These are phyloP conservation scores for Colletotrichum horii DNA, from an alignment of 2,329 filamentous ascomycete species.

Conservation along the genomic window DNA sequence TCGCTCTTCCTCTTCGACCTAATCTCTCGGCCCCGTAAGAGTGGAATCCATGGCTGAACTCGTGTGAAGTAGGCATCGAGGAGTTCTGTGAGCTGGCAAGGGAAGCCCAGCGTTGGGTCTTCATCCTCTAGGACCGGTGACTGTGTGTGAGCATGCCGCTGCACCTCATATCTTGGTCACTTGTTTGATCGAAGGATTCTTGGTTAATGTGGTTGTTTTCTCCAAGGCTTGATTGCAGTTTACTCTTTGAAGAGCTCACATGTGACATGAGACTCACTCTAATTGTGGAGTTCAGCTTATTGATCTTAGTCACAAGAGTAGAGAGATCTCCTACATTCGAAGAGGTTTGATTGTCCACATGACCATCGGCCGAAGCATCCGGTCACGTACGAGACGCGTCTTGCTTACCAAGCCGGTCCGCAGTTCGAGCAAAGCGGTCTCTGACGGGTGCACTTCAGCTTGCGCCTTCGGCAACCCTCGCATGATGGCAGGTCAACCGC, in stretches of 20 bases:
- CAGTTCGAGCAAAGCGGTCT: neutral
- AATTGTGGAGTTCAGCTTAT: neutral
- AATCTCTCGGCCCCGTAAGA: constrained; percentile 28
- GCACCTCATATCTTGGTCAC: neutral
- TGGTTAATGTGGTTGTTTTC: neutral
- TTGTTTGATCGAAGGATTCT: neutral
- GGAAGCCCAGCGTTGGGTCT: neutral
- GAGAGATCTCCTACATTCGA: neutral
- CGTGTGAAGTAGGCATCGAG: neutral
- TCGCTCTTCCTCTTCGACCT: constrained; percentile 33
- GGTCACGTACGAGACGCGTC: neutral
- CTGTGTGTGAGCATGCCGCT: neutral
- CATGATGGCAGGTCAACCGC: neutral
- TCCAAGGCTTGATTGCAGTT: neutral
- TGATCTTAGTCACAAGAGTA: neutral
- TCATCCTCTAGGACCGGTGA: neutral
- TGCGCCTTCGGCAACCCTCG: neutral
- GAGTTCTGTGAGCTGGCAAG: neutral
- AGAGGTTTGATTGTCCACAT: neutral
- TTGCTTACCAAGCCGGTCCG: neutral
- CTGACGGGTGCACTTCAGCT: neutral
- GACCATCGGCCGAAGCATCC: neutral
- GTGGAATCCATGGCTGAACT: neutral
- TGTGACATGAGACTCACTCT: neutral
- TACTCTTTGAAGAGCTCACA: neutral